Evolutionary conservation across 441 rosid species (phyloP), one percentile per base, ranked within the genome.

Genomic region (Arabidopsis lyrata): DNA sequence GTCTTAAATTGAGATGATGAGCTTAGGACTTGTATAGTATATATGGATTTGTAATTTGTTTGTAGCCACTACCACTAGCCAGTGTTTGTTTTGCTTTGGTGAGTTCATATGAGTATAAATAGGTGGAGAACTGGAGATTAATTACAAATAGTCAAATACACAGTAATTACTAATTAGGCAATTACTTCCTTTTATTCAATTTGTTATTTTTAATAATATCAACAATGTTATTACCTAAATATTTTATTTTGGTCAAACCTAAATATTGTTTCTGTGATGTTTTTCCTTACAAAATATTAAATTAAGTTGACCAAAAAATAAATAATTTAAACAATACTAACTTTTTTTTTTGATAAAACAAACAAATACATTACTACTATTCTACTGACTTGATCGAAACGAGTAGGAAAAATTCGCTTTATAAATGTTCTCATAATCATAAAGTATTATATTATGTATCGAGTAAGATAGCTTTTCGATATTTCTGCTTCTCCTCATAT

Each of bases 1-100:
- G 18, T 61, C 32, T 59, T 38, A 1, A 42, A 24, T 14, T 64
- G 32, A 6, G 32, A 3, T 64, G 69, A 47, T 15, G 68, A 64
- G 56, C 44, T 64, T 45, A 16, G 29, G 41, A 45, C 11, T 31
- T 45, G 20, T 18, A 18, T 18, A 0, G 20, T 18, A 18, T 1
- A 18, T 18, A 18, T 18, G 20, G 20, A 18, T 18, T 18, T 18
- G 44, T 61, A n/a, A n/a, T 34, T 5, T 49, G 6, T 20, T 3
- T 31, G 10, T 22, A 50, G 31, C 12, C 31, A 27, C 31, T 18
- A 18, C 20, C 31, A 27, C 31, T 22, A 50, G 31, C 12, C 2
- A 35, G 14, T 35, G 20, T 4, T 65, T 11, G 42, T 15, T 31
- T 63, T 49, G 32, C 8, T 61, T 50, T 38, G 18, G 45, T 58